A percentile compares a stretch with the other conserved stretches of the same genome.
These are phyloP conservation scores for Sporothrix phasma DNA, from an alignment of 2,329 filamentous ascomycete genomes.

Conservation along the genomic window DNA sequence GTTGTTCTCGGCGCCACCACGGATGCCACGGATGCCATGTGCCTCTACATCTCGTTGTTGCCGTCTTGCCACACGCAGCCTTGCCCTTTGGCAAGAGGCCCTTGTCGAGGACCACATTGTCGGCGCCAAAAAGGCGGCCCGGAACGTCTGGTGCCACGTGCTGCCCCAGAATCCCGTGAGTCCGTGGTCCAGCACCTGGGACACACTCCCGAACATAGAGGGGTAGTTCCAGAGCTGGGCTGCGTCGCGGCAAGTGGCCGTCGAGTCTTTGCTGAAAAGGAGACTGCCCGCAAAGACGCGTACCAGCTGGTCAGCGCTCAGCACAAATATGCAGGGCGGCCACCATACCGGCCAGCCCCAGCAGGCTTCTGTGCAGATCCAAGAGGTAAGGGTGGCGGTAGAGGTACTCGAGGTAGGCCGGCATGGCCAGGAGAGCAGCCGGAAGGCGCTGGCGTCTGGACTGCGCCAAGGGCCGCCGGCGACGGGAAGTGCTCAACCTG, in stretches of 20 bases:
- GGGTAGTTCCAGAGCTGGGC: slow-evolving; percentile 44
- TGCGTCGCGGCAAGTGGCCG: slow-evolving; percentile 36
- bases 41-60: slow-evolving; percentile 17
- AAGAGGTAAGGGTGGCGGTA: not conserved
- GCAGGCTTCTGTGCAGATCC: slow-evolving; percentile 37
- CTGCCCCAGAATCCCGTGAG: slow-evolving; percentile 73
- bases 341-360: slow-evolving; percentile 48
- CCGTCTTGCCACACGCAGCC: slow-evolving; percentile 20
- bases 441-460: slow-evolving; percentile 22
- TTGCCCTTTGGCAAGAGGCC: slow-evolving; percentile 31
- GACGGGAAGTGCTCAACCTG: slow-evolving; percentile 7
- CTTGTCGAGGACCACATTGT: slow-evolving; percentile 35
- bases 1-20: not conserved
- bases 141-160: slow-evolving; percentile 90
- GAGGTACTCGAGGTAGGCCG: slow-evolving; percentile 28
- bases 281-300: slow-evolving; percentile 7
- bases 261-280: not conserved
- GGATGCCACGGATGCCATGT: no score
- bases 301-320: slow-evolving; percentile 34
- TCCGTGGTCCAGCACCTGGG: slow-evolving; percentile 54
- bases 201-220: slow-evolving; percentile 45
- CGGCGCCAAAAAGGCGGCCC: slow-evolving; percentile 58
- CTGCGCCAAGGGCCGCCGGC: slow-evolving; percentile 23
- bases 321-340: slow-evolving; percentile 51
- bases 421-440: slow-evolving; percentile 27